phyloP scores from a whole-genome alignment of 306 rosid genomes.

The Carpinus viminea region DNA sequence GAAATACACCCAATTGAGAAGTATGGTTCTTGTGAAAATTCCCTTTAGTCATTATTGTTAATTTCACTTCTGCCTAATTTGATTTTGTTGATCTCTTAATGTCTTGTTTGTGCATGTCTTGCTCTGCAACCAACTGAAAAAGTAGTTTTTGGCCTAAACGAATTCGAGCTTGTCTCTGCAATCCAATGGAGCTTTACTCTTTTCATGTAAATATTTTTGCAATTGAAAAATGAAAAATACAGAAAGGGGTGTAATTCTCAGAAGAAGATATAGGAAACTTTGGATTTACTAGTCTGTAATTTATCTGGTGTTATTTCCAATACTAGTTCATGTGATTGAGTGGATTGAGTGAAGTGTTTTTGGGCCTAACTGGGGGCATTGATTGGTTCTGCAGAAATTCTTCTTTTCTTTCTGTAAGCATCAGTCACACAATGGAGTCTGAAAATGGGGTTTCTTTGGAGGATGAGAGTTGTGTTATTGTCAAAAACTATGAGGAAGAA shows the following conservation, averaged over 20 bases:
- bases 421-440: conserved; percentile 61
- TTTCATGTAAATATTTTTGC: not conserved
- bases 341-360: not conserved
- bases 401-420: conserved; percentile 17
- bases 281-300: not conserved
- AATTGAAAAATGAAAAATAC: not conserved
- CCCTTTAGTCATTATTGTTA: not conserved
- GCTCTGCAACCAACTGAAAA: not conserved
- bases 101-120: conserved; percentile 15
- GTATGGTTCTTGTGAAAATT: not conserved
- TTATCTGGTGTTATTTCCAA: not conserved
- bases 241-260: not conserved
- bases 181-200: not conserved
- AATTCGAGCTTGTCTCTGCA: not conserved
- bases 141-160: not conserved
- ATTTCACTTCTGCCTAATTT: not conserved
- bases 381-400: conserved; percentile 5
- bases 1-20: conserved; percentile 5
- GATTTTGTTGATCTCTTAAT: conserved; percentile 16
- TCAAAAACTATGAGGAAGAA: conserved; percentile 42
- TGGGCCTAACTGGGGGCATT: not conserved
- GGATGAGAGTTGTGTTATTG: conserved; percentile 69
- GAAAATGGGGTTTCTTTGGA: conserved; percentile 59
- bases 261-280: not conserved
- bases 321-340: not conserved